Evolutionary conservation across 1,284 basidiomycete genomes (phyloP), one percentile per base, ranked within the genome.

Genomic region (Athelia psychrophila): DNA sequence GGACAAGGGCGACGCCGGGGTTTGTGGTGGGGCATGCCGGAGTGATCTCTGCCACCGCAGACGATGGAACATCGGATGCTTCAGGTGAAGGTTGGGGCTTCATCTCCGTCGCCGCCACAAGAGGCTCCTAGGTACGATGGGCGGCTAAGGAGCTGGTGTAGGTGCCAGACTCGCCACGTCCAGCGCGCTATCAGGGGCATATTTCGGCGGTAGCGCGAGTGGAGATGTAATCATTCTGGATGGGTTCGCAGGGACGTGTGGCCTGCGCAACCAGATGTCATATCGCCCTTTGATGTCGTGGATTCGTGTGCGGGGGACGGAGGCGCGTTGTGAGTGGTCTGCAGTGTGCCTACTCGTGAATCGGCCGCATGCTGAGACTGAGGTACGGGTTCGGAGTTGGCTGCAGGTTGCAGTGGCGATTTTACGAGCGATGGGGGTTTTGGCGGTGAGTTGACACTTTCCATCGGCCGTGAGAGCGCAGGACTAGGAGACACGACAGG

Each of bases 181-280:
- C n/a, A 83, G 56, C 12, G 86, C 85, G 25, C 71, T 70, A 48
- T 78, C 68, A 1, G 86, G 57, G 20, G 87, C 67, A 52, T 79
- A 66, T 2, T 70, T n/a, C n/a, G n/a, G n/a, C n/a, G n/a, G n/a
- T n/a, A n/a, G 68, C 19, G 86, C 81, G 19, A 63, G 69, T 1
- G 80, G 74, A 1, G 84, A 3, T 22, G 88, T 82, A 55, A 88
- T 86, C 51, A 89, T 76, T 6, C 80, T 79, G 2, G 84, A 84
- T 0, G 86, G 86, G 49, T 67, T 64, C 2, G 75, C 67, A 1
- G 86, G 86, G 60, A 86, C 69, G 12, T 72, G 68, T 0, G 86
- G 86, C 25, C 84, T 77, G 23, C 78, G 76, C 0, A 86, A 86
- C 85, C 85, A 88, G 30, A 88, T 77, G 9, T 79, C 83, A 72